Conservation (phyloP, 192 early-diverging fungal genomes). For the Coemansia reversa region DNA sequence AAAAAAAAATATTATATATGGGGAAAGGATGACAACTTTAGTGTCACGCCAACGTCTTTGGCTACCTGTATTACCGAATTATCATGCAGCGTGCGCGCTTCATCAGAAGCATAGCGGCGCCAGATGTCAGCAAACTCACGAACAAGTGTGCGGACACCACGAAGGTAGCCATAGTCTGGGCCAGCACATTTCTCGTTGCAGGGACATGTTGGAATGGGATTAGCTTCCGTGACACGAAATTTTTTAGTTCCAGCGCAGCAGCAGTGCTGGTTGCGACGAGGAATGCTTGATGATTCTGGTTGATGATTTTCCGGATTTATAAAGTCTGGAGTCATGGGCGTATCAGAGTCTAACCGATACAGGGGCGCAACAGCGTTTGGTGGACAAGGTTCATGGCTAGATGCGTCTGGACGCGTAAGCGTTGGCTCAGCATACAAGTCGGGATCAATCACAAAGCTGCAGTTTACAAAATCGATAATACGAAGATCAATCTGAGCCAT, state of each 20-base stretch:
- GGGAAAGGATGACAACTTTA: conserved; percentile 17
- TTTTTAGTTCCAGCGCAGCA: neutral
- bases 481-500: conserved; percentile 69
- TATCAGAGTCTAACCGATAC: conserved; percentile 12
- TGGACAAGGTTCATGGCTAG: conserved; percentile 41
- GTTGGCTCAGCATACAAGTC: conserved; percentile 51
- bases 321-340: conserved; percentile 3
- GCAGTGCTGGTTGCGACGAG: neutral
- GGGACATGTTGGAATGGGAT: conserved; percentile 29
- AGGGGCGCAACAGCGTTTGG: conserved; percentile 19
- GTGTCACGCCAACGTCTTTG: conserved; percentile 36
- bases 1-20: neutral
- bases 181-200: conserved; percentile 44
- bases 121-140: conserved; percentile 56
- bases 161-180: conserved; percentile 56
- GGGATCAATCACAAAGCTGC: conserved; percentile 63
- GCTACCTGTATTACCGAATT: conserved; percentile 27
- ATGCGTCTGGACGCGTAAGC: conserved; percentile 41
- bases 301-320: neutral
- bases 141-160: conserved; percentile 55
- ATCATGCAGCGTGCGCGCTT: conserved; percentile 37
- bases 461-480: conserved; percentile 98
- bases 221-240: conserved; percentile 38
- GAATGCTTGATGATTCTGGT: neutral
- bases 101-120: conserved; percentile 50